phyloP scores from a whole-genome alignment of 305 asterid genomes.

The Plantago coronopus region DNA sequence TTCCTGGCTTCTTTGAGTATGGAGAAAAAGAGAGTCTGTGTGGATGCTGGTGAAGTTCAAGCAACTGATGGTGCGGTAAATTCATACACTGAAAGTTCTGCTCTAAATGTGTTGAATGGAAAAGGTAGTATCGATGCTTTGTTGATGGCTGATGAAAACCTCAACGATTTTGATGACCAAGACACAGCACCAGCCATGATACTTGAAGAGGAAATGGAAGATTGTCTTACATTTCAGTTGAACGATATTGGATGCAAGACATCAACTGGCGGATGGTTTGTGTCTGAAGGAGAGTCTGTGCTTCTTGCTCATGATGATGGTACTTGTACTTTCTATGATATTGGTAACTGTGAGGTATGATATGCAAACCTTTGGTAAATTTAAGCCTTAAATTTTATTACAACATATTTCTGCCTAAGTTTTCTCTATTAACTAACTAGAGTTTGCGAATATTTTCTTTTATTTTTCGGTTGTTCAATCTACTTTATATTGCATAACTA shows the following conservation, averaged over 20 bases:
- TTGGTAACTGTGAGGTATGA: constrained; percentile 87
- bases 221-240: constrained; percentile 35
- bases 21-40: constrained; percentile 31
- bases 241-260: constrained; percentile 65
- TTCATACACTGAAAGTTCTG: constrained; percentile 28
- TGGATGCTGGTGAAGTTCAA: constrained; percentile 43
- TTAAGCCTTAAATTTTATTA: too few relatives aligned
- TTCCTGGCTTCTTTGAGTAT: constrained; percentile 42
- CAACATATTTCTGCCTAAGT: too few relatives aligned
- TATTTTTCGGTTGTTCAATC: not conserved
- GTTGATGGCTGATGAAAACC: constrained; percentile 62
- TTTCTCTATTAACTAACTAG: not conserved
- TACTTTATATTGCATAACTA: too few relatives aligned
- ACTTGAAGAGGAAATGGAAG: constrained; percentile 55
- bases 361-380: constrained; percentile 20
- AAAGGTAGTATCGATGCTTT: constrained; percentile 38
- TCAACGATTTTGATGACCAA: constrained; percentile 63
- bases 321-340: constrained; percentile 76
- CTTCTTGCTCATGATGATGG: constrained; percentile 89
- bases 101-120: constrained; percentile 27
- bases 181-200: constrained; percentile 44
- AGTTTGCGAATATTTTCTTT: not conserved
- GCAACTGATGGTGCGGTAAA: constrained; percentile 44
- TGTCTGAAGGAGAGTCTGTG: constrained; percentile 85
- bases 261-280: constrained; percentile 95